Conservation (phyloP, 108 stramenopile species). For the Skeletonema menzelii region DNA sequence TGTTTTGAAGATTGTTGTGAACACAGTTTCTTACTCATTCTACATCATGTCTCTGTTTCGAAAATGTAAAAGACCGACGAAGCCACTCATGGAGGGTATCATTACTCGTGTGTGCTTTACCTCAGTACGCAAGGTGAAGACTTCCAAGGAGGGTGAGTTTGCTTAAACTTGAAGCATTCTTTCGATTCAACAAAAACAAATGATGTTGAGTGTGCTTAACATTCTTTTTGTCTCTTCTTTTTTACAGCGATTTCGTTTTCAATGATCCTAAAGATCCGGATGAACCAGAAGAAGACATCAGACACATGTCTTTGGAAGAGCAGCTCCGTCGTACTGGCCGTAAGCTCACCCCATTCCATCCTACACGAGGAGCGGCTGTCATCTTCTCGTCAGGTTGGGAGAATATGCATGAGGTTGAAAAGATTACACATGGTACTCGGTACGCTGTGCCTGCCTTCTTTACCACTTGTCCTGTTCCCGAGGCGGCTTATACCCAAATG, state of each 20-base stretch:
- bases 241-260: conserved; percentile 34
- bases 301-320: conserved; percentile 13
- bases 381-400: conserved; percentile 53
- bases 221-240: too few relatives aligned
- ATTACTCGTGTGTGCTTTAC: conserved; percentile 49
- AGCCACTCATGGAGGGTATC: conserved; percentile 43
- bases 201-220: too few relatives aligned
- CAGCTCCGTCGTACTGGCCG: conserved; percentile 34
- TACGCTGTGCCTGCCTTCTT: conserved; percentile 47
- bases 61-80: conserved; percentile 27
- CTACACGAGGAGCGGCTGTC: conserved; percentile 38
- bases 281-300: neutral
- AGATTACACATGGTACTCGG: conserved; percentile 24
- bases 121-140: conserved; percentile 45
- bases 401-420: conserved; percentile 51
- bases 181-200: too few relatives aligned
- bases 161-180: neutral
- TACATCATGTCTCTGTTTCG: too few relatives aligned
- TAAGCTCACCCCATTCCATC: conserved; percentile 38
- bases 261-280: conserved; percentile 31
- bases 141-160: conserved; percentile 31
- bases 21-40: too few relatives aligned
- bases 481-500: conserved; percentile 40
- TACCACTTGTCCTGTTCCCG: conserved; percentile 47
- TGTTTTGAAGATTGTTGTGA: too few relatives aligned